Evolutionary conservation across 768 basidiomycete species (phyloP).

Genomic region (Suillus placidus): DNA sequence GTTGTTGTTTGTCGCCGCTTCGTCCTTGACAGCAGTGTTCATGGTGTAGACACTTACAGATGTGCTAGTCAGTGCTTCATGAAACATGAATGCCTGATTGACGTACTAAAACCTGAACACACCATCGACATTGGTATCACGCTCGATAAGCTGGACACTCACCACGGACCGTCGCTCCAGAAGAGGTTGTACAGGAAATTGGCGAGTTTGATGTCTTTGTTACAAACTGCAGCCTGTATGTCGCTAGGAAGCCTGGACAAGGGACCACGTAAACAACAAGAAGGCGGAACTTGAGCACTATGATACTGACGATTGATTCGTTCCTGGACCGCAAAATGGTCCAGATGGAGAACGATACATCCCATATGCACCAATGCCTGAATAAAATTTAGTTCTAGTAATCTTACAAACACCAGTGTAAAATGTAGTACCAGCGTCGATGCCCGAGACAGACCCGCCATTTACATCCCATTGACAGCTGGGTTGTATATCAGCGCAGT

Average conservation of each 20-base stretch:
- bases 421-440: constrained; percentile 20
- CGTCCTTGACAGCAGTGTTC: constrained; percentile 19
- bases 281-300: background rate
- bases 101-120: constrained; percentile 20
- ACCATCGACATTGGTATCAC: background rate
- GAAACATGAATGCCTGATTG: background rate
- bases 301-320: constrained; percentile 23
- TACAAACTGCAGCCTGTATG: constrained; percentile 26
- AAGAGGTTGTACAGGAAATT: constrained; percentile 23
- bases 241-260: constrained; percentile 23
- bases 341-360: constrained; percentile 16
- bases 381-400: constrained; percentile 12
- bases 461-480: constrained; percentile 28
- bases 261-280: background rate
- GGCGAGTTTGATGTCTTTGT: constrained; percentile 23
- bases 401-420: background rate
- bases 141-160: background rate
- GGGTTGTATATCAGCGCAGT: background rate
- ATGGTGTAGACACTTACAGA: constrained; percentile 23
- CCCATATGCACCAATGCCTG: constrained; percentile 13
- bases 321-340: constrained; percentile 20
- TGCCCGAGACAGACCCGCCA: constrained; percentile 13
- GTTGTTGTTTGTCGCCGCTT: constrained; percentile 27
- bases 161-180: constrained; percentile 26
- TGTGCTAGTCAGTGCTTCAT: background rate